Evolutionary conservation across 495 filamentous ascomycete genomes (phyloP), one percentile per base, ranked within the genome.

Genomic region (Penicillium coffeae): DNA sequence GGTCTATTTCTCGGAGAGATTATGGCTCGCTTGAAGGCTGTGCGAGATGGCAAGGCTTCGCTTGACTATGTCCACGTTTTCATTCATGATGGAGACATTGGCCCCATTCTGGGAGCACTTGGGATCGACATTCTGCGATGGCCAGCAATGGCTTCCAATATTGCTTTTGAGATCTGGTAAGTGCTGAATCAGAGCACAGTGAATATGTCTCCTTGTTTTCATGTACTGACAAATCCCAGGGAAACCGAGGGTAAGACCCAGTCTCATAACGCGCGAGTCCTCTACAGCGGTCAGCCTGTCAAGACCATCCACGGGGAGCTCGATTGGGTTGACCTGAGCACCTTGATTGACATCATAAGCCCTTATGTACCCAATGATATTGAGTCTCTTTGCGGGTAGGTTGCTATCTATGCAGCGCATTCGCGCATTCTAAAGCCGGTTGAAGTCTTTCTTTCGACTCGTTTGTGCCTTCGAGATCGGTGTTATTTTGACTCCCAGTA

Each of bases 1-100:
- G 69, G 71, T 8, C 52, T 72, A 25, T 74, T 74, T 34, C 68
- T 74, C 22, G 62, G 60, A 0, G 71, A 74, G 46, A 61, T 74
- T n/a, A 38, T 74, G 19, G 38, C 55, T n/a, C 59, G 54, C 33
- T 48, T 70, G 10, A 54, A 71, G 35, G 61, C 60, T n/a, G 66
- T 71, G 0, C 47, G 40, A 10, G 15, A 62, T 8, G 58, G 60
- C 0, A 48, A 9, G 0, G 61, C 60, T 5, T 37, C 47, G 15
- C 16, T 60, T 6, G 56, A 63, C 33, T 63, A 63, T 43, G 57
- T 84, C 13, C 59, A 63, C 21, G 44, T 47, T 5, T 63, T 66
- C 22, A 38, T 66, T 21, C 63, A 66, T 19, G 63, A 66, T 43
- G 63, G 63, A 16, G 63, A 66, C 27, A 51, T 66, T 18, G 63